A percentile compares a stretch with the other conserved stretches of the same genome.
Evolutionary conservation across 2,329 filamentous ascomycete species (phyloP).

Genomic region (Epicoccum sorghinum): DNA sequence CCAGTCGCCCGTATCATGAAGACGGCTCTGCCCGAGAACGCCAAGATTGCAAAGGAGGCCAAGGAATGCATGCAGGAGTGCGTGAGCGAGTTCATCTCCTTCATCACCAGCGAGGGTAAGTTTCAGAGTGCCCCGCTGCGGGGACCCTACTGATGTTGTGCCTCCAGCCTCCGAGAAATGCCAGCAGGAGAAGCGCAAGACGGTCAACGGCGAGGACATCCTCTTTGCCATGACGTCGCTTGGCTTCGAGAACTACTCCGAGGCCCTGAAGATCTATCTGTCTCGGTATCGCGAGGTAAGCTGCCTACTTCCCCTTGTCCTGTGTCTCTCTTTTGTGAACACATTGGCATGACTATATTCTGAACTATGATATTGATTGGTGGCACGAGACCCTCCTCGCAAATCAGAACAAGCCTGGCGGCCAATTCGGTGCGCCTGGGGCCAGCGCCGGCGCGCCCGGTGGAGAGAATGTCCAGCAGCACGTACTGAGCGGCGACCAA

Average conservation of each 20-base stretch:
- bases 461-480: constrained; percentile 48
- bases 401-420: constrained; percentile 64
- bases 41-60: constrained; percentile 98
- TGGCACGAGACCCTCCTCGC: constrained; percentile 78
- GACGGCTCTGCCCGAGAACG: constrained; percentile 93
- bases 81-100: constrained; percentile 99
- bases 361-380: constrained; percentile 59
- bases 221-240: constrained; percentile 98
- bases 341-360: constrained; percentile 51
- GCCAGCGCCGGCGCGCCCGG: constrained; percentile 43
- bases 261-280: constrained; percentile 97
- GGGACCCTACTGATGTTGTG: constrained; percentile 18
- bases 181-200: constrained; percentile 99
- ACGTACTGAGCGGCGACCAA: constrained; percentile 52
- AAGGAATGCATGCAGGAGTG: constrained; percentile 99
- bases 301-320: constrained; percentile 44
- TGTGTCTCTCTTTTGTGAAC: constrained; percentile 45
- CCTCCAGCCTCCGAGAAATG: constrained; percentile 92
- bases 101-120: constrained; percentile 98
- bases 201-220: constrained; percentile 98
- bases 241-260: constrained; percentile 98
- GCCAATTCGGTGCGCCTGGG: constrained; percentile 45
- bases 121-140: constrained; percentile 22
- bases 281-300: constrained; percentile 97
- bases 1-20: constrained; percentile 99